Base-by-base conservation (phyloP, 2,329 filamentous ascomycete genomes). In the Fusarium devonianum region DNA sequence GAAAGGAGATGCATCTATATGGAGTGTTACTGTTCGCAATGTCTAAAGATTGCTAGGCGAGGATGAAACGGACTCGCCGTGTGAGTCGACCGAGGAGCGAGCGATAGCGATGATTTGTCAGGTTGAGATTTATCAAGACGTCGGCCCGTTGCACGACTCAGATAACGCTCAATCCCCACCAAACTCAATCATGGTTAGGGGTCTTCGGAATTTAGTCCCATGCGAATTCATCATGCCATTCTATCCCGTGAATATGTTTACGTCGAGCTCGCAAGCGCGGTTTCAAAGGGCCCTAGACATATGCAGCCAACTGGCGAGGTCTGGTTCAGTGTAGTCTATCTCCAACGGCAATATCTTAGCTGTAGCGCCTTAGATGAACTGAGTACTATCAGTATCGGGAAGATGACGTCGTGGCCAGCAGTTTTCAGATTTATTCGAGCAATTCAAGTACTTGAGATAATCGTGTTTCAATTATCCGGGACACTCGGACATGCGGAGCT, bases 81-180 rank as follows among this genome's bases (percentile, higher is more conserved):
- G 37, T 63, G 62, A 64, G 62, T 58, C 57, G 54, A 57, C 11
- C 45, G 49, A 50, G 58, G 58, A 49, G 33, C 38, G 44, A 61
- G 38, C 39, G 49, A 56, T 55, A 48, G 28, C 46, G 47, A 41
- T 65, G 63, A 65, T 65, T 65, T 66, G 63, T 65, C 56, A 65
- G 59, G 46, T 41, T 32, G 32, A 56, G 50, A 47, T 56, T 55
- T 45, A 42, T 19, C 14, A 4, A 49, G 40, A 29, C 41, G 32
- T 50, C 47, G 49, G 58, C 37, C 55, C 58, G 56, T 56, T 65
- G 40, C 35, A 60, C 14, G 25, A 51, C 45, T 48, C 28, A 35
- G 36, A 49, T 54, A 32, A 46, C 49, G 42, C 48, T 51, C 46
- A 16, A 50, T 47, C 50, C 52, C 62, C 56, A 62, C 61, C 28